These are phyloP conservation scores for Tephrocybe sp. DNA, from an alignment of 768 basidiomycete genomes.

Conservation along the genomic window DNA sequence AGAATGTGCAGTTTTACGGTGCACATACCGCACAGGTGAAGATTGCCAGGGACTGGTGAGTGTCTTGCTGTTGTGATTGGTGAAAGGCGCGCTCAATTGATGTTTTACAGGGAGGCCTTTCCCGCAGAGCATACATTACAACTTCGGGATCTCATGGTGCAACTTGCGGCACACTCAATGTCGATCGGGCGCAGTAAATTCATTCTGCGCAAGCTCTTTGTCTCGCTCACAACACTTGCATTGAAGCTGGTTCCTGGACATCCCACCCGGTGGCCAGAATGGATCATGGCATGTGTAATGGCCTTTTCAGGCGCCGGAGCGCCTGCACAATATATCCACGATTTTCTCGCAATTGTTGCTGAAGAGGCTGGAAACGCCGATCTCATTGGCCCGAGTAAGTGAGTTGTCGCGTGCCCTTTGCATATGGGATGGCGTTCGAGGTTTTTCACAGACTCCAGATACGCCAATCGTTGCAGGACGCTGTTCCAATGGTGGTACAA, in stretches of 20 bases:
- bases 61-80: constrained; percentile 2
- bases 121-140: constrained; percentile 52
- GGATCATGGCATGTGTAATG: constrained; percentile 67
- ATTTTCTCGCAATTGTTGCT: constrained; percentile 80
- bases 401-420: constrained; percentile 27
- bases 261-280: constrained; percentile 69
- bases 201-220: constrained; percentile 85
- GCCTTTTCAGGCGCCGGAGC: constrained; percentile 62
- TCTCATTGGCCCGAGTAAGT: constrained; percentile 73
- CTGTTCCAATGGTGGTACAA: constrained; percentile 69
- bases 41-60: constrained; percentile 89
- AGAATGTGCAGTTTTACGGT: constrained; percentile 91
- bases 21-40: constrained; percentile 94
- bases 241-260: constrained; percentile 64
- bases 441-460: constrained; percentile 51
- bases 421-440: not conserved
- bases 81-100: not conserved
- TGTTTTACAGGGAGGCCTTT: constrained; percentile 62
- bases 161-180: constrained; percentile 68
- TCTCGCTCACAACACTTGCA: constrained; percentile 78
- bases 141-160: constrained; percentile 67
- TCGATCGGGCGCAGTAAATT: constrained; percentile 59
- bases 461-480: constrained; percentile 63
- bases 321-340: constrained; percentile 59
- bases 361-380: constrained; percentile 82